A percentile compares a stretch with the other conserved stretches of the same genome.
Conservation (phyloP, 2,329 filamentous ascomycete genomes). For the Tympanopsis confertula region DNA sequence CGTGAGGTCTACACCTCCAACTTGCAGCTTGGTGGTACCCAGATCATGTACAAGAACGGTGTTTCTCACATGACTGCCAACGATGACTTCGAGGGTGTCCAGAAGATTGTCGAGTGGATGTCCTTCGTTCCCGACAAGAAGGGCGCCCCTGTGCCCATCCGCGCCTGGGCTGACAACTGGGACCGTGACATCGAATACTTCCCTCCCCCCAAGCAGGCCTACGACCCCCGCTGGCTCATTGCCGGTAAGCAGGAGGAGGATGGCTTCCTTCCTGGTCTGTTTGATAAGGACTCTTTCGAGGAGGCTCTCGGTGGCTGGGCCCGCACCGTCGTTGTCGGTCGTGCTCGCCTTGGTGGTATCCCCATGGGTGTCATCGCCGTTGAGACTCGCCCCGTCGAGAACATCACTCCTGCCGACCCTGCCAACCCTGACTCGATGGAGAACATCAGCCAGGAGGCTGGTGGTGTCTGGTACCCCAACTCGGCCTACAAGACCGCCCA, state of each 20-base stretch:
- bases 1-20: conserved; percentile 99
- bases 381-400: conserved; percentile 91
- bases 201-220: conserved; percentile 69
- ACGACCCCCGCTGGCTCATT: conserved; percentile 92
- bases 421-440: conserved; percentile 98
- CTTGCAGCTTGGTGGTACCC: conserved; percentile 96
- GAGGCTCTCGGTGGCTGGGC: conserved; percentile 96
- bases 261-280: conserved; percentile 80
- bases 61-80: conserved; percentile 97
- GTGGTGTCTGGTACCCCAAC: conserved; percentile 99
- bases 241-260: conserved; percentile 74
- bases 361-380: conserved; percentile 97
- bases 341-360: conserved; percentile 90
- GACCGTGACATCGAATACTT: conserved; percentile 84
- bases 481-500: conserved; percentile 99
- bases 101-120: conserved; percentile 96
- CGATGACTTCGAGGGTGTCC: conserved; percentile 95
- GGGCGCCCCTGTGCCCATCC: conserved; percentile 83
- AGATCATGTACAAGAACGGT: conserved; percentile 99
- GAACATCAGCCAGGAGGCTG: conserved; percentile 85
- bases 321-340: conserved; percentile 88
- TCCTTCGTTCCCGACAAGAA: conserved; percentile 95
- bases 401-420: conserved; percentile 88
- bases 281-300: conserved; percentile 93
- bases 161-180: conserved; percentile 75